These are phyloP conservation scores for Trichomonascus vanleenenianus DNA, from an alignment of 805 yeast genomes.

Conservation along the genomic window DNA sequence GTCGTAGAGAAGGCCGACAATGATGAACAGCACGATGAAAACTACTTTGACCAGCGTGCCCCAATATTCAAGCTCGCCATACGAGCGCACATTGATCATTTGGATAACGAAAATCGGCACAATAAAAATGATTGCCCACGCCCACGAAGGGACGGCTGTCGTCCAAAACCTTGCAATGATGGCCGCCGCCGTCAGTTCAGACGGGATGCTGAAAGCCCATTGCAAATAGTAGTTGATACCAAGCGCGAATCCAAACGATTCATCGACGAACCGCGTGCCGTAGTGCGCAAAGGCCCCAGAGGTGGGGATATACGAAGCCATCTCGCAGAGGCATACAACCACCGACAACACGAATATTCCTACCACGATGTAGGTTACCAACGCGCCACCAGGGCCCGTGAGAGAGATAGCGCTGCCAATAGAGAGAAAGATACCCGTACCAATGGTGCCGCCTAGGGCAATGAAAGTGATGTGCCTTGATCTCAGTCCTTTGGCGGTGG, in stretches of 20 bases:
- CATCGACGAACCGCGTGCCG: constrained; percentile 51
- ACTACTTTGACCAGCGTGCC: constrained; percentile 54
- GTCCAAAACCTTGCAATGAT: constrained; percentile 48
- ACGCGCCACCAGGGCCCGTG: constrained; percentile 59
- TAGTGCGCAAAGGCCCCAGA: constrained; percentile 48
- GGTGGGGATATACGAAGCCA: constrained; percentile 53
- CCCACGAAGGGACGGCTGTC: constrained; percentile 39
- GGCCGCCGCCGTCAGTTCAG: constrained; percentile 54
- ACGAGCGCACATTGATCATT: constrained; percentile 42
- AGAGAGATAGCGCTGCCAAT: constrained; percentile 58
- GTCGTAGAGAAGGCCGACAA: constrained; percentile 44
- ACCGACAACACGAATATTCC: constrained; percentile 56
- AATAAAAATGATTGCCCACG: constrained; percentile 42
- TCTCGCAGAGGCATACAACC: constrained; percentile 56
- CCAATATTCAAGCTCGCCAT: constrained; percentile 59
- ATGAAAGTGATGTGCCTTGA: constrained; percentile 46
- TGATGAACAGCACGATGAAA: constrained; percentile 54
- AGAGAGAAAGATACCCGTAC: constrained; percentile 57
- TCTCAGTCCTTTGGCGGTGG: constrained; percentile 21
- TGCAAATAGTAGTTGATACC: constrained; percentile 59
- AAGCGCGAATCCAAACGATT: constrained; percentile 55
- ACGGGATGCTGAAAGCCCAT: constrained; percentile 51
- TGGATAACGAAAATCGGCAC: constrained; percentile 43
- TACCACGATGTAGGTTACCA: constrained; percentile 52
- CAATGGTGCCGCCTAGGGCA: constrained; percentile 73